Evolutionary conservation across 164 flowering plant species (phyloP).

Genomic region (Euptelea pleiosperma): DNA sequence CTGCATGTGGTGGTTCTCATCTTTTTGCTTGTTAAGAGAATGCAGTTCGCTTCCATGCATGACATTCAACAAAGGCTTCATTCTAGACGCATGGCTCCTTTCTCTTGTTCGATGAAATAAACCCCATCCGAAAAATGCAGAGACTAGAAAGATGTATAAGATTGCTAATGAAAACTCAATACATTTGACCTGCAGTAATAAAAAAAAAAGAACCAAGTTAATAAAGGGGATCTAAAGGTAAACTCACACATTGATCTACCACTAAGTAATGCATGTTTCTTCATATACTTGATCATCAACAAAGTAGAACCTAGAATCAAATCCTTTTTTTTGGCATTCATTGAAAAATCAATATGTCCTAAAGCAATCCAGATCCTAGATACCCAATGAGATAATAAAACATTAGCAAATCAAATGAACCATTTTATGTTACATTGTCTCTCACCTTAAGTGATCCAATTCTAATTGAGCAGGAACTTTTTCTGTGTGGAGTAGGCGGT

Average conservation of each 20-base stretch:
- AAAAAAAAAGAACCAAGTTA: conserved; percentile 18
- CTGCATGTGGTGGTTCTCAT: conserved; percentile 55
- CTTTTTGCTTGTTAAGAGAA: conserved; percentile 44
- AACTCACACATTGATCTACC: neutral
- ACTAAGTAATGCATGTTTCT: no score
- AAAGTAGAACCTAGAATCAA: neutral
- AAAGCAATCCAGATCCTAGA: neutral
- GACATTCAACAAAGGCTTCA: conserved; percentile 45
- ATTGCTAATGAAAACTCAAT: conserved; percentile 68
- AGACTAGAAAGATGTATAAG: conserved; percentile 58
- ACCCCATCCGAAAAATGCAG: conserved; percentile 78
- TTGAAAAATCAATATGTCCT: neutral
- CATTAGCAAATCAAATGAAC: neutral
- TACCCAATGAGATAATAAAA: neutral
- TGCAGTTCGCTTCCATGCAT: conserved; percentile 35
- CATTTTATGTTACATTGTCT: neutral
- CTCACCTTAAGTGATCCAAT: conserved; percentile 80
- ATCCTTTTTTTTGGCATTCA: no score
- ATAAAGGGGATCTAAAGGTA: neutral
- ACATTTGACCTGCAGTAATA: conserved; percentile 77
- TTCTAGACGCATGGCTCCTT: conserved; percentile 34
- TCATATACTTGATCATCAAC: no score
- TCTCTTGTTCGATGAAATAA: conserved; percentile 48
- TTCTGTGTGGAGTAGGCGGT: conserved; percentile 45
- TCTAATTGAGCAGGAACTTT: conserved; percentile 59